These are phyloP conservation scores for Ophiostoma sp. DNA, from an alignment of 2,329 filamentous ascomycete species.

Conservation along the genomic window DNA sequence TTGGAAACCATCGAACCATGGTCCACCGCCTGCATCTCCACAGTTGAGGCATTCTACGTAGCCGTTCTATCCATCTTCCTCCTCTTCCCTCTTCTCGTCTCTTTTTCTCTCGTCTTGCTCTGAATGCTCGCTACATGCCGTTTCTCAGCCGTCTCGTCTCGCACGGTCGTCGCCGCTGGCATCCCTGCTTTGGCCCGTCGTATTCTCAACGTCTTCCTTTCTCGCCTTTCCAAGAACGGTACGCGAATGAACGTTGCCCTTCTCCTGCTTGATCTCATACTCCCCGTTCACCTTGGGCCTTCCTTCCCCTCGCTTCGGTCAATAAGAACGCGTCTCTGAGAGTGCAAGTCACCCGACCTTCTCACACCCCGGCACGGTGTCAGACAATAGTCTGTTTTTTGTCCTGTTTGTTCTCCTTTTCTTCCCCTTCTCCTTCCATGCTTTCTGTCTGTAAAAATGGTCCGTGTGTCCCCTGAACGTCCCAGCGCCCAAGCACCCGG, in stretches of 20 bases:
- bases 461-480: background rate
- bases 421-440: background rate
- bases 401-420: background rate
- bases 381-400: slow-evolving; percentile 4
- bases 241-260: background rate
- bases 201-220: background rate
- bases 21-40: background rate
- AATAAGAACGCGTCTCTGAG: background rate
- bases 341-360: background rate
- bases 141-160: slow-evolving; percentile 13
- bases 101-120: background rate
- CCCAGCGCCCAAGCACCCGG: slow-evolving; percentile 16
- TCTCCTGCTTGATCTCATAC: background rate
- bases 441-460: background rate
- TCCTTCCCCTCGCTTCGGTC: background rate
- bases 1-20: background rate
- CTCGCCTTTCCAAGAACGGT: background rate
- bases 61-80: background rate
- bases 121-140: background rate
- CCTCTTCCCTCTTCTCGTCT: background rate
- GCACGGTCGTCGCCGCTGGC: slow-evolving; percentile 2
- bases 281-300: background rate
- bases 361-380: background rate
- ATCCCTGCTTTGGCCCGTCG: background rate
- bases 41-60: background rate